Evolutionary conservation across 164 flowering plant genomes (phyloP).

Genomic region (Protea cynaroides): DNA sequence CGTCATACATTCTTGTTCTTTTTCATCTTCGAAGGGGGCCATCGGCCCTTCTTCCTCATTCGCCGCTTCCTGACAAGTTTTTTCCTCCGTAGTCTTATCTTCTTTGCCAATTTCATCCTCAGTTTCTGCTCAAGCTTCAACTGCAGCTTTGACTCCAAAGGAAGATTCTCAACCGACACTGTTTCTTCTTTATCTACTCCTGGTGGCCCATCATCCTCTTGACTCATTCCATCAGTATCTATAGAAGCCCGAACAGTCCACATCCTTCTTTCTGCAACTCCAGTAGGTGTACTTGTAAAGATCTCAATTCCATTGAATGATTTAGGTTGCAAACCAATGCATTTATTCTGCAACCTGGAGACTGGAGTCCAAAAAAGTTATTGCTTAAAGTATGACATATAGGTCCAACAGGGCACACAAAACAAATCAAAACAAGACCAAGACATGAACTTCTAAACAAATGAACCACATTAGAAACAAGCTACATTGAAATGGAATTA

Average conservation of each 20-base stretch:
- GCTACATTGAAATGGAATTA: neutral
- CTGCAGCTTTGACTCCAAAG: slow-evolving; percentile 76
- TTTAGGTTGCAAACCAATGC: slow-evolving; percentile 18
- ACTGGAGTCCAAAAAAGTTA: slow-evolving; percentile 22
- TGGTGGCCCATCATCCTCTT: slow-evolving; percentile 18
- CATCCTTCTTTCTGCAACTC: slow-evolving; percentile 12
- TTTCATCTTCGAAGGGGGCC: slow-evolving; percentile 99
- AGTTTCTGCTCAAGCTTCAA: slow-evolving; percentile 49
- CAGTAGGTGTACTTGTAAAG: neutral
- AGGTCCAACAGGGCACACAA: neutral
- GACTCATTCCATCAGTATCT: slow-evolving; percentile 28
- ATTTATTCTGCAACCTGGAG: slow-evolving; percentile 29
- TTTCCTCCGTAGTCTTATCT: slow-evolving; percentile 74
- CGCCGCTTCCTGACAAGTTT: slow-evolving; percentile 71
- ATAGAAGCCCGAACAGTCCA: slow-evolving; percentile 41
- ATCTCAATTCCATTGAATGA: slow-evolving; percentile 16
- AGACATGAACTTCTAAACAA: neutral
- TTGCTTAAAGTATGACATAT: neutral
- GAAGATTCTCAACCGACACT: slow-evolving; percentile 59
- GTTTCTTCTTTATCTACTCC: slow-evolving; percentile 28
- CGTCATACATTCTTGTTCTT: slow-evolving; percentile 77
- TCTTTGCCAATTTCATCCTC: slow-evolving; percentile 88
- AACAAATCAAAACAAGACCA: neutral
- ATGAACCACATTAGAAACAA: neutral
- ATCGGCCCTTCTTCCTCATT: slow-evolving; percentile 93